These are phyloP conservation scores for Selaginella tamariscina DNA, from an alignment of 75 land plant genomes.

Conservation along the genomic window DNA sequence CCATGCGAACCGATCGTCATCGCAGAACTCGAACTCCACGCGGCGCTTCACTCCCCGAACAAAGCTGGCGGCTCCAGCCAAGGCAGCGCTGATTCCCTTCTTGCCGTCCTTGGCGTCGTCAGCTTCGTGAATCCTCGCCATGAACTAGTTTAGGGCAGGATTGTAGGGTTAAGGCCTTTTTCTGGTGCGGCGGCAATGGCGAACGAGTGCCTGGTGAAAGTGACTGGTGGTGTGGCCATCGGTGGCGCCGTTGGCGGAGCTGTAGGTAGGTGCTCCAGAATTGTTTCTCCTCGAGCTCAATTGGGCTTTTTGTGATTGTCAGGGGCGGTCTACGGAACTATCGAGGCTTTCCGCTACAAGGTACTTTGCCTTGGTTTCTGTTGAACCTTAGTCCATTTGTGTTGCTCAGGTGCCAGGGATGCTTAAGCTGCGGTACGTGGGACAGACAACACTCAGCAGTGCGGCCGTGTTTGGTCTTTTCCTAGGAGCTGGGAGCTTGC, in stretches of 20 bases:
- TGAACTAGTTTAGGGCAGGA: background rate
- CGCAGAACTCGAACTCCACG: background rate
- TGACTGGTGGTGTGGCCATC: background rate
- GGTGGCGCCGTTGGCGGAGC: background rate
- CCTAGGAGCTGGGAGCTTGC: conserved; percentile 72
- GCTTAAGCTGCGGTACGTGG: conserved; percentile 27
- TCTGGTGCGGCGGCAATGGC: background rate
- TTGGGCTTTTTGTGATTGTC: background rate
- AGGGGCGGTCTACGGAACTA: conserved; percentile 95
- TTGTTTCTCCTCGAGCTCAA: background rate
- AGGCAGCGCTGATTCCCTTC: background rate
- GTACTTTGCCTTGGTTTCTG: conserved; percentile 21
- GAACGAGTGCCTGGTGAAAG: background rate
- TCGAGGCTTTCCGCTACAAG: conserved; percentile 69
- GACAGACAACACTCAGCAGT: conserved; percentile 77
- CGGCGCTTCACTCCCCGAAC: background rate
- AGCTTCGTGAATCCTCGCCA: background rate
- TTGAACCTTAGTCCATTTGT: background rate
- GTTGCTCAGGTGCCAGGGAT: background rate
- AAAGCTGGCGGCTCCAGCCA: background rate
- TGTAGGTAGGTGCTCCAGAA: background rate
- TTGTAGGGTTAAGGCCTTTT: background rate
- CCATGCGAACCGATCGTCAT: background rate
- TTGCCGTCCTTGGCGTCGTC: background rate
- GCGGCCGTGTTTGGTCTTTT: conserved; percentile 85